Percentiles rank a stretch among this genome's conserved stretches.
These are phyloP conservation scores for Globisporangium parvum DNA, from an alignment of 352 stramenopile genomes.

Conservation along the genomic window DNA sequence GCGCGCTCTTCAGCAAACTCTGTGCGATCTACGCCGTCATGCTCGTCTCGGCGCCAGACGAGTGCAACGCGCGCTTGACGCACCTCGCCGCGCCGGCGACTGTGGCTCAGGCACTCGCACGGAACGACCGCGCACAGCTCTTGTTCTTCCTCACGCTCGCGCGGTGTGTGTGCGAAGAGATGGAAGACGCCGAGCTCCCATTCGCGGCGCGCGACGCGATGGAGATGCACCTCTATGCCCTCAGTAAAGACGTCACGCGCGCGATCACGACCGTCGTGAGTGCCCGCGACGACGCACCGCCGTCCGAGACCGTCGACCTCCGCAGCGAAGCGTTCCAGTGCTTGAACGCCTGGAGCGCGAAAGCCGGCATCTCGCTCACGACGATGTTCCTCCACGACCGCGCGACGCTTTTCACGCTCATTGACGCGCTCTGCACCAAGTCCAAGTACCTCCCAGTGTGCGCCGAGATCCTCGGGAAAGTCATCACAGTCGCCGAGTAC, in stretches of 20 bases:
- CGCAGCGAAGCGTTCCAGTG: conserved; percentile 53
- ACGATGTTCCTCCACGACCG: conserved; percentile 38
- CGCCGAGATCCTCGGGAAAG: conserved; percentile 50
- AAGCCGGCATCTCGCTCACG: conserved; percentile 49
- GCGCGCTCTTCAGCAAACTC: conserved; percentile 48
- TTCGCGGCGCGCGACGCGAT: conserved; percentile 61
- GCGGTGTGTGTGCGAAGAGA: conserved; percentile 61
- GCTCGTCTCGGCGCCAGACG: conserved; percentile 44
- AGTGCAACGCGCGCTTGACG: conserved; percentile 38
- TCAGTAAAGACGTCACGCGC: conserved; percentile 39
- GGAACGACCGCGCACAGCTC: conserved; percentile 26
- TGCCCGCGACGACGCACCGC: conserved; percentile 19
- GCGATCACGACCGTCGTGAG: conserved; percentile 47
- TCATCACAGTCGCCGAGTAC: conserved; percentile 56
- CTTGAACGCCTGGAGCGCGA: conserved; percentile 51
- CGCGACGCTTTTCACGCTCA: conserved; percentile 29
- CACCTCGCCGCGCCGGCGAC: conserved; percentile 18
- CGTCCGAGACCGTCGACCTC: conserved; percentile 18
- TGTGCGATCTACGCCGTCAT: conserved; percentile 51
- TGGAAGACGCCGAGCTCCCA: conserved; percentile 50
- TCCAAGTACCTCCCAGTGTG: conserved; percentile 38
- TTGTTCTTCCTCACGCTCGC: conserved; percentile 49
- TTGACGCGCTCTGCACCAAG: conserved; percentile 43
- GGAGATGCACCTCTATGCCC: conserved; percentile 37
- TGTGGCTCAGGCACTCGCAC: conserved; percentile 10